Evolutionary conservation across 495 filamentous ascomycete genomes (phyloP).

Genomic region (Alectoria sarmentosa): DNA sequence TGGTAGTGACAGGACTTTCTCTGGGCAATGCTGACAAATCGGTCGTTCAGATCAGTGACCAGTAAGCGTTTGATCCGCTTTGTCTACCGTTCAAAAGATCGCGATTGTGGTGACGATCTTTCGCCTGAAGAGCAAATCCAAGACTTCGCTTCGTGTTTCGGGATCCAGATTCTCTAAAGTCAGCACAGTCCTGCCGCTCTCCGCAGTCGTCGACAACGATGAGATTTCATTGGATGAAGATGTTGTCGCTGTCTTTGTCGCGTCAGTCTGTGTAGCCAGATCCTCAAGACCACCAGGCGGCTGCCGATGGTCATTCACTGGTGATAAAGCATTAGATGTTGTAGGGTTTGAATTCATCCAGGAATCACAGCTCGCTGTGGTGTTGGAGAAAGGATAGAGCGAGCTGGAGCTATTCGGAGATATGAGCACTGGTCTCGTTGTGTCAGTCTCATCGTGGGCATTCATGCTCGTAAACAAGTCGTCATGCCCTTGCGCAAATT

Average conservation of each 20-base stretch:
- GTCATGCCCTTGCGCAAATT: not conserved
- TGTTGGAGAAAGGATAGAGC: not conserved
- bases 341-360: slow-evolving; percentile 2
- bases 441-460: not conserved
- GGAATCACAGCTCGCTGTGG: not conserved
- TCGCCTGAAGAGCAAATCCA: slow-evolving; percentile 6
- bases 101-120: slow-evolving; percentile 6
- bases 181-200: not conserved
- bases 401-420: not conserved
- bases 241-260: not conserved
- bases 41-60: too few relatives aligned
- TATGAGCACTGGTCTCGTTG: not conserved
- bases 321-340: not conserved
- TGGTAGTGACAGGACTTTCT: too few relatives aligned
- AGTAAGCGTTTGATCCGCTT: not conserved
- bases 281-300: not conserved
- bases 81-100: not conserved
- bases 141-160: slow-evolving; percentile 1
- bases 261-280: not conserved
- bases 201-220: not conserved
- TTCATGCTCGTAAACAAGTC: not conserved
- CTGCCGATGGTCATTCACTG: not conserved
- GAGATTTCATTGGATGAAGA: not conserved
- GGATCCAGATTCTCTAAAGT: slow-evolving; percentile 10
- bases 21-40: too few relatives aligned